Evolutionary conservation across 192 early-diverging fungal species (phyloP), one percentile per base, ranked within the genome.

Genomic region (Coemansia guatemalensis): DNA sequence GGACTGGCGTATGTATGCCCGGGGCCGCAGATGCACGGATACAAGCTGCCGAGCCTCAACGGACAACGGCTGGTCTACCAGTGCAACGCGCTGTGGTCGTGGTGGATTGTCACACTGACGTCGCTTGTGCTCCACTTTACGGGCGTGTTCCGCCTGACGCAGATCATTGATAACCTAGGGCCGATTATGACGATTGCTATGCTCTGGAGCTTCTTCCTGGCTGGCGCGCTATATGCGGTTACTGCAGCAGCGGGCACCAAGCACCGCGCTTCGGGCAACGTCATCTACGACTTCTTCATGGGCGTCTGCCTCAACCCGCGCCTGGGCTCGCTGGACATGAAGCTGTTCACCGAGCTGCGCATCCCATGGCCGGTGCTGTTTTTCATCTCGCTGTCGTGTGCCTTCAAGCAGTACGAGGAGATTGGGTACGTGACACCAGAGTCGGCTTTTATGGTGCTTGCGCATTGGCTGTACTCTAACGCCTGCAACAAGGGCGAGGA

Each of bases 271-370:
- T 81, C 93, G 25, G 92, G 94, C 35, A 93, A 93, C 81, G 53
- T 82, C 22, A 62, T 94, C 53, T 97, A 99, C 79, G 94, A 97
- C 73, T 97, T 93, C 71, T 95, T 92, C 76, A 95, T 99, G 64
- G 96, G 96, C 39, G 85, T 95, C 61, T 95, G 96, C 73, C 84
- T 99, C 60, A 97, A 99, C 83, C 96, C 96, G 53, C 88, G 95
- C 57, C 75, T 94, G 62, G 88, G 86, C 48, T 61, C 74, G 5
- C 88, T 96, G 49, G 96, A 98, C 68, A 81, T 98, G 78, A 98
- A 98, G 84, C 92, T 89, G 74, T 92, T 98, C 64, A 88, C 88
- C 53, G 96, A 98, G 83, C 85, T 98, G 59, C 86, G 96, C 32
- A 89, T 96, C 69, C 90, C 90, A 12, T 98, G 96, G 96, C 73